These are phyloP conservation scores for Auriculariales sp. DNA, from an alignment of 768 basidiomycete species.

Conservation along the genomic window DNA sequence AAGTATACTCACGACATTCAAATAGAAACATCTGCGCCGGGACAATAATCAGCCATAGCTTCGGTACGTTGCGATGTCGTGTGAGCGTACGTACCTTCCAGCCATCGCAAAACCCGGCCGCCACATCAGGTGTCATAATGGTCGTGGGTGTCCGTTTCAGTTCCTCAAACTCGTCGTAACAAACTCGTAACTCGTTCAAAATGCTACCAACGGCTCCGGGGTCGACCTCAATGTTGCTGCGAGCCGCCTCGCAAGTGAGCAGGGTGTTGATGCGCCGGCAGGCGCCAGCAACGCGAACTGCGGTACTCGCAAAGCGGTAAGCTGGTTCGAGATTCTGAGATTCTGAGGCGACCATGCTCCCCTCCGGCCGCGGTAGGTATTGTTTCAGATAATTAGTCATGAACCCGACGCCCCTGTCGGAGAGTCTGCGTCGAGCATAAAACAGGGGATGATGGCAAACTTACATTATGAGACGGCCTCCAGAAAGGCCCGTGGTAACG, in stretches of 20 bases:
- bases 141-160: constrained; percentile 29
- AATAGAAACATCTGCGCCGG: background rate
- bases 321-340: too few relatives aligned
- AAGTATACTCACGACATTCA: background rate
- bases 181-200: constrained; percentile 73
- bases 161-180: constrained; percentile 72
- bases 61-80: background rate
- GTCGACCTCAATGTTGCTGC: constrained; percentile 42
- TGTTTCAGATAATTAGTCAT: background rate
- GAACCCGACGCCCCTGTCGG: too few relatives aligned
- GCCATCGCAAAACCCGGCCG: constrained; percentile 60
- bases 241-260: constrained; percentile 66
- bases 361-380: too few relatives aligned
- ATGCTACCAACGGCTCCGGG: constrained; percentile 53
- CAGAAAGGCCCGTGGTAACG: constrained; percentile 63
- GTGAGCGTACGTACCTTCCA: constrained; percentile 57
- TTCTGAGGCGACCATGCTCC: too few relatives aligned
- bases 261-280: constrained; percentile 68
- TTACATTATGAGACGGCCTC: constrained; percentile 73
- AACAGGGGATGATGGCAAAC: constrained; percentile 13
- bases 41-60: background rate
- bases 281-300: constrained; percentile 59
- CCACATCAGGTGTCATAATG: constrained; percentile 19
- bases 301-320: constrained; percentile 47
- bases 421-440: background rate